phyloP scores from a whole-genome alignment of 2,329 filamentous ascomycete genomes.

The Setomelanomma holmii region DNA sequence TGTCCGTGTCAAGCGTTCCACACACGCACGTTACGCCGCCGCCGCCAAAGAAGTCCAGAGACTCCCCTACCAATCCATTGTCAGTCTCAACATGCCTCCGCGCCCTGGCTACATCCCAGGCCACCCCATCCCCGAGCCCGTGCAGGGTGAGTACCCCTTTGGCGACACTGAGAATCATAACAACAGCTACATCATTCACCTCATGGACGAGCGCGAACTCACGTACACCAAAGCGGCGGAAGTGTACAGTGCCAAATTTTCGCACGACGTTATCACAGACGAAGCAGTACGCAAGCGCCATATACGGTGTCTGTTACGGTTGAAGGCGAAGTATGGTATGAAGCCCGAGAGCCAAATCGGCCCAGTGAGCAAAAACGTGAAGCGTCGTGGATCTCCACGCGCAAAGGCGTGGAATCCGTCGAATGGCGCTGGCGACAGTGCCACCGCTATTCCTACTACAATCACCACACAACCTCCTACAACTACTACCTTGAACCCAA shows the following conservation, averaged over 20 bases:
- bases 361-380: slow-evolving; percentile 4
- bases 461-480: neutral
- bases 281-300: slow-evolving; percentile 22
- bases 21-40: neutral
- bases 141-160: slow-evolving; percentile 6
- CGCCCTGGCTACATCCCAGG: slow-evolving; percentile 3
- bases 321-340: slow-evolving; percentile 15
- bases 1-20: too few species aligned
- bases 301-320: slow-evolving; percentile 10
- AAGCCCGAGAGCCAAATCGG: slow-evolving; percentile 10
- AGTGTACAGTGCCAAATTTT: slow-evolving; percentile 14
- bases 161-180: slow-evolving; percentile 17
- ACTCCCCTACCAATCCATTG: slow-evolving; percentile 18
- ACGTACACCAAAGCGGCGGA: slow-evolving; percentile 11
- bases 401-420: neutral
- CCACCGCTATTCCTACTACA: neutral
- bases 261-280: slow-evolving; percentile 7
- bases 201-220: slow-evolving; percentile 17
- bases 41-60: neutral
- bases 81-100: slow-evolving; percentile 21
- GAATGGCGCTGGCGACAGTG: neutral
- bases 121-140: slow-evolving; percentile 9
- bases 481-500: neutral
- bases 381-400: slow-evolving; percentile 14
- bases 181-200: slow-evolving; percentile 20